Evolutionary conservation across 306 rosid genomes (phyloP).

Genomic region (Corylus americana): DNA sequence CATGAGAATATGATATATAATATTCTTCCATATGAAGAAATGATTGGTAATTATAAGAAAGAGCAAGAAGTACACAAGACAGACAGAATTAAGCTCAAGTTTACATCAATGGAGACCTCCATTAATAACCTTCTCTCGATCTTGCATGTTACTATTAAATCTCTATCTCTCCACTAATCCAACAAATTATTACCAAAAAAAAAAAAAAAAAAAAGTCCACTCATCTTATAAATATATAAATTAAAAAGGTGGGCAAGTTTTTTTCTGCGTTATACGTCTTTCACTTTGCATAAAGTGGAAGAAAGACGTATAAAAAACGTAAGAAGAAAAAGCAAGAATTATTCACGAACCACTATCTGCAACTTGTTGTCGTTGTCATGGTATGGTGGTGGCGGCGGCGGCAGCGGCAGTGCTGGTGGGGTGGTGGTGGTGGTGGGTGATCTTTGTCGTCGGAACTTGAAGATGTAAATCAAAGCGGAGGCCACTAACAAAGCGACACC

Average conservation of each 20-base stretch:
- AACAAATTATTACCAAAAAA: too few relatives aligned
- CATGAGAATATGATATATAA: too few relatives aligned
- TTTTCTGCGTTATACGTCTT: not conserved
- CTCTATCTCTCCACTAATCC: too few relatives aligned
- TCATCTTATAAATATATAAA: too few relatives aligned
- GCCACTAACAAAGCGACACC: slow-evolving; percentile 74
- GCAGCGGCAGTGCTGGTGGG: not conserved
- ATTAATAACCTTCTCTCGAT: too few relatives aligned
- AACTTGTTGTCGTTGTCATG: slow-evolving; percentile 25
- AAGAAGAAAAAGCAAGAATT: not conserved
- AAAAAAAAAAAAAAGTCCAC: too few relatives aligned
- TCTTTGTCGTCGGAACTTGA: slow-evolving; percentile 33
- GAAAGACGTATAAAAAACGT: not conserved
- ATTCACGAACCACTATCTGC: slow-evolving; percentile 30
- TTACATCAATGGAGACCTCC: too few relatives aligned
- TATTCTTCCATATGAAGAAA: too few relatives aligned
- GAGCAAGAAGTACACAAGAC: too few relatives aligned
- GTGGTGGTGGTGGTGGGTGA: not conserved
- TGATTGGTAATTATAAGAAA: too few relatives aligned
- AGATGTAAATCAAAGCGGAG: slow-evolving; percentile 49
- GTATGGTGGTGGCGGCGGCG: not conserved
- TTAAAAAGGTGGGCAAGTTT: not conserved
- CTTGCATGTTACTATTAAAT: too few relatives aligned
- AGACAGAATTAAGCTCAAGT: too few relatives aligned
- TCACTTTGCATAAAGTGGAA: not conserved